Evolutionary conservation across 495 filamentous ascomycete species (phyloP), one percentile per base, ranked within the genome.

Genomic region (Lophiotrema nucula): DNA sequence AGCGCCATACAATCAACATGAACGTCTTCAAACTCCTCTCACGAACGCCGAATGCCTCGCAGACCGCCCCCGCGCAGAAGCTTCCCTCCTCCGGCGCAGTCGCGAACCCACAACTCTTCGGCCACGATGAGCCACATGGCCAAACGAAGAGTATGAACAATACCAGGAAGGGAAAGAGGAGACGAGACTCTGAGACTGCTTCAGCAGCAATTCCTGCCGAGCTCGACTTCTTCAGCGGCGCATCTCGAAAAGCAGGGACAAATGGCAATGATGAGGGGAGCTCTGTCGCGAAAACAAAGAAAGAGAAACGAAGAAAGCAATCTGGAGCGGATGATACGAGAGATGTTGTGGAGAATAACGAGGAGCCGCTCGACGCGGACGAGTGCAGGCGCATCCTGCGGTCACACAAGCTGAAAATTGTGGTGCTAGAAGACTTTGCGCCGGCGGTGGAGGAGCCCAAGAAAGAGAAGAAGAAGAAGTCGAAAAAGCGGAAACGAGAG

Each of bases 341-440:
- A n/a, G n/a, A 31, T 47, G 44, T 33, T 35, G 19, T 15, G 2
- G 42, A 18, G 3, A 21, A 43, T 6, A 43, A 21, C 19, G 10
- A 6, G 10, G 58, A 62, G 48, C 4, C 24, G 8, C 53, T 39
- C 26, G 44, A 53, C 53, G 80, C 86, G 63, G 85, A 86, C 47
- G 84, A 92, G 56, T 83, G 88, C 46, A 81, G 84, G 52, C 82
- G 83, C 48, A 76, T 91, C n/a, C 69, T 97, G 44, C 85, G 84
- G 55, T 81, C 82, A 28, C 90, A 98, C 70, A 88, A 92, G 64
- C 77, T 97, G 59, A 97, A 97, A 70, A 81, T 96, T 22, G 89
- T 86, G 0, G 73, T 89, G 25, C 74, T 95, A 53, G 71, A 74
- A 51, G 74, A 54, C 18, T 58, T 56, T n/a, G 28, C 35, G 42